Evolutionary conservation across 164 flowering plant species (phyloP).

Genomic region (Kalanchoe fedtschenkoi): DNA sequence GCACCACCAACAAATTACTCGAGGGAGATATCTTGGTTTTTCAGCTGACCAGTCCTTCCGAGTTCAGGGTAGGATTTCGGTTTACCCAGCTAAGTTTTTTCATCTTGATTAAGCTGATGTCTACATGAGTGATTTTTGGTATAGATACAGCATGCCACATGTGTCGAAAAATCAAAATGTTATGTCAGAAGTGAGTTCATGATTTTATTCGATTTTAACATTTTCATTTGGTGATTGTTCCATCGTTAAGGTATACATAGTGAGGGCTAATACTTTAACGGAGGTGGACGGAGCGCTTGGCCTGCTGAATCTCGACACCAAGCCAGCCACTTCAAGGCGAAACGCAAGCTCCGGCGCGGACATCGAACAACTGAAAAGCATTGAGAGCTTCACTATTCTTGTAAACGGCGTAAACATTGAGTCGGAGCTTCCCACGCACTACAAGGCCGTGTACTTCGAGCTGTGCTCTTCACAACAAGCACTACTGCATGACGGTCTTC

Average conservation of each 20-base stretch:
- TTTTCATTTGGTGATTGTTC: background rate
- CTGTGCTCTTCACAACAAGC: conserved; percentile 6
- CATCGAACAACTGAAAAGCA: background rate
- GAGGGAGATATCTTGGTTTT: conserved; percentile 50
- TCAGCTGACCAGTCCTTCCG: conserved; percentile 27
- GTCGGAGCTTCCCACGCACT: conserved; percentile 4
- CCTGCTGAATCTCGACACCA: background rate
- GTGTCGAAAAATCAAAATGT: too few relatives aligned
- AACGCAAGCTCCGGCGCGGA: background rate
- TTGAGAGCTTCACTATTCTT: conserved; percentile 4
- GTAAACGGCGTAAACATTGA: conserved; percentile 7
- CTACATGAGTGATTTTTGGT: too few relatives aligned
- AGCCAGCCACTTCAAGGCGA: background rate
- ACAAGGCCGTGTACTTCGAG: conserved; percentile 6
- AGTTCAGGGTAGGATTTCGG: conserved; percentile 35
- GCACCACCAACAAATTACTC: conserved; percentile 27
- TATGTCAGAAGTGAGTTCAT: too few relatives aligned
- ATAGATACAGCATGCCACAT: too few relatives aligned
- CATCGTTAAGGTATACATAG: conserved; percentile 5
- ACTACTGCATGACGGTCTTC: conserved; percentile 8
- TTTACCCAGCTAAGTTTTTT: too few relatives aligned
- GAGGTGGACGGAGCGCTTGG: conserved; percentile 6
- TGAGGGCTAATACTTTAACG: background rate
- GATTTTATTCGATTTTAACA: too few relatives aligned
- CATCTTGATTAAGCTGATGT: too few relatives aligned